Conservation (phyloP, 1,139 yeast genomes). For the Hyphopichia fennica region DNA sequence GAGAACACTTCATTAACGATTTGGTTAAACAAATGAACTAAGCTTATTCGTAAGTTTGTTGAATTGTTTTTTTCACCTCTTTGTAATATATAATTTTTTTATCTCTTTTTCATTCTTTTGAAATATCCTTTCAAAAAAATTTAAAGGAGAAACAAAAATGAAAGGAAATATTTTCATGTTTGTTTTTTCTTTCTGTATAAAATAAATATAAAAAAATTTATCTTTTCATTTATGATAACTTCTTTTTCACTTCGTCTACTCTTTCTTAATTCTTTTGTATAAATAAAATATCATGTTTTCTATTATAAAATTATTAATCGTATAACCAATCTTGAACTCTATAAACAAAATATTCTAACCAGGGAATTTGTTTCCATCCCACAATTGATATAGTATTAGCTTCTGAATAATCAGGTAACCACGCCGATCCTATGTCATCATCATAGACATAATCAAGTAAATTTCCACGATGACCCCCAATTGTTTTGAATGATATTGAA, state of each 20-base stretch:
- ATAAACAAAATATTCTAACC: slow-evolving; percentile 33
- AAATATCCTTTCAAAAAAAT: background rate
- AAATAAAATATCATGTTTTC: background rate
- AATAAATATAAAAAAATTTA: background rate
- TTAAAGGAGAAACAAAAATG: slow-evolving; percentile 2
- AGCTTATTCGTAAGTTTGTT: slow-evolving; percentile 16
- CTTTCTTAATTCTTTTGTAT: background rate
- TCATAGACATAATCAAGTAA: slow-evolving; percentile 20
- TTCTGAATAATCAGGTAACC: background rate
- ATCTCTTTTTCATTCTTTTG: no score
- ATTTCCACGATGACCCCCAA: slow-evolving; percentile 2
- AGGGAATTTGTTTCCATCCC: slow-evolving; percentile 38
- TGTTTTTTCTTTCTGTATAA: background rate
- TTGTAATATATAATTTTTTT: slow-evolving; percentile 1
- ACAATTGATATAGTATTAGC: slow-evolving; percentile 7
- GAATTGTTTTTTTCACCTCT: background rate
- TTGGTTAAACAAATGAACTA: slow-evolving; percentile 97
- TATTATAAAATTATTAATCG: slow-evolving; percentile 2
- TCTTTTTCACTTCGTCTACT: background rate
- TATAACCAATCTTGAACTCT: slow-evolving; percentile 18
- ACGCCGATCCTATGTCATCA: slow-evolving; percentile 15
- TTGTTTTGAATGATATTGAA: slow-evolving; percentile 9
- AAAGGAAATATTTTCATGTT: background rate
- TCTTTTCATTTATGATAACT: background rate
- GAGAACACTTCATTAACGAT: slow-evolving; percentile 97